Base-by-base conservation (phyloP, 2,329 filamentous ascomycete genomes). In the Trichoderma koningii region DNA sequence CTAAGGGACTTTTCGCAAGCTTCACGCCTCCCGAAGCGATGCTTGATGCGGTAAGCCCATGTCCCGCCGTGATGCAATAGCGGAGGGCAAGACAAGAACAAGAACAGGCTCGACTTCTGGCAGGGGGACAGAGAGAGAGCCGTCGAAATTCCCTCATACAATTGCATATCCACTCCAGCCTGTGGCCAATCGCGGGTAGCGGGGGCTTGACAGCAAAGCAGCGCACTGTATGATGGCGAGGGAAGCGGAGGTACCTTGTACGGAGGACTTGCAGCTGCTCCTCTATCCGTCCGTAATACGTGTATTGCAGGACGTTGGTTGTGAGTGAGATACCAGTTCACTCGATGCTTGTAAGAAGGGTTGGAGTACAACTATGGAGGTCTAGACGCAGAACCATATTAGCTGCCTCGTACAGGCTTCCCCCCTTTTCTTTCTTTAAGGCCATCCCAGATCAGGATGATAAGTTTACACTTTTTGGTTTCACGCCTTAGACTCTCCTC, bases 131-230 rank as follows among this genome's bases (percentile, higher is more conserved):
- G 30, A 7, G 5, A 7, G 9, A 38, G 34, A 38, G 10, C 2
- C 4, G 10, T 38, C 34, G 34, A 65, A 65, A 65, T 65, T 65
- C 63, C 63, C 63, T 65, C 63, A 65, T 65, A 57, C 55, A 65
- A 65, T 65, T 65, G 55, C 63, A 65, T 65, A 65, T 52, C 55
- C 63, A 65, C 55, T 7, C 19, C 55, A n/a, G 41, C 28, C 21
- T 17, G 51, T 19, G 60, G 51, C 50, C 42, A 55, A 42, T 63
- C 44, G 41, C 60, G 38, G 48, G 21, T 55, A 34, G 60, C 45
- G 45, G 60, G 26, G 28, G 34, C 26, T 34, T 26, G 14, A 14
- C 30, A 21, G 15, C 10, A 28, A 28, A 21, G 38, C 3, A 19
- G 19, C 41, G 52, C 61, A 64, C 61, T 64, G 61, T 64, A 44